These are phyloP conservation scores for Dichotomopilus funicola DNA, from an alignment of 2,329 filamentous ascomycete genomes.

Conservation along the genomic window DNA sequence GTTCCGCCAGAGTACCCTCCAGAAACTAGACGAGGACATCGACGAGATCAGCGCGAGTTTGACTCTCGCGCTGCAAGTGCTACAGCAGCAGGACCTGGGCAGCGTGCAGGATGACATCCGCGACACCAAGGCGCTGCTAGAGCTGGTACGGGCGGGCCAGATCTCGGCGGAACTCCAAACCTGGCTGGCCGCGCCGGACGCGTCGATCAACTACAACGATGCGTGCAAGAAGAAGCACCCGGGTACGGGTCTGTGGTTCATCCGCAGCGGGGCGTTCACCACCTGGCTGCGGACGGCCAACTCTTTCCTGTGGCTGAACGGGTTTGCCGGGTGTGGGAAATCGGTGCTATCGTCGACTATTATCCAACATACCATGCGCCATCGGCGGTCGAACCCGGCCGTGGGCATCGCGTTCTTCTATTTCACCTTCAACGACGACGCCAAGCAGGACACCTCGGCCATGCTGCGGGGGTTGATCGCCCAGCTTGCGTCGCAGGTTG, in stretches of 20 bases:
- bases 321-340: background rate
- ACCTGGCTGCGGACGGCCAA: background rate
- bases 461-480: background rate
- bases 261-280: background rate
- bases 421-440: background rate
- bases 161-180: background rate
- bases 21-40: background rate
- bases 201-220: background rate
- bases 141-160: background rate
- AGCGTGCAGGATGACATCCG: background rate
- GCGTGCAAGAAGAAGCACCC: background rate
- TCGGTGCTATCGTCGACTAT: background rate
- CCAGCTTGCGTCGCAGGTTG: background rate
- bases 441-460: background rate
- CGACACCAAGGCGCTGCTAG: background rate
- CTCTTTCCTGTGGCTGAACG: background rate
- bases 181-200: background rate
- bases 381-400: background rate
- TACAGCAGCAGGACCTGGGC: background rate
- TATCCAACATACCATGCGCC: background rate
- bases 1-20: background rate
- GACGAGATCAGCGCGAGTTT: background rate
- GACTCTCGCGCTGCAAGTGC: background rate
- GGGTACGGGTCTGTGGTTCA: background rate
- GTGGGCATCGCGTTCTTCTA: background rate